phyloP scores from a whole-genome alignment of 108 stramenopile species.

The Mayamaea pseudoterrestris region DNA sequence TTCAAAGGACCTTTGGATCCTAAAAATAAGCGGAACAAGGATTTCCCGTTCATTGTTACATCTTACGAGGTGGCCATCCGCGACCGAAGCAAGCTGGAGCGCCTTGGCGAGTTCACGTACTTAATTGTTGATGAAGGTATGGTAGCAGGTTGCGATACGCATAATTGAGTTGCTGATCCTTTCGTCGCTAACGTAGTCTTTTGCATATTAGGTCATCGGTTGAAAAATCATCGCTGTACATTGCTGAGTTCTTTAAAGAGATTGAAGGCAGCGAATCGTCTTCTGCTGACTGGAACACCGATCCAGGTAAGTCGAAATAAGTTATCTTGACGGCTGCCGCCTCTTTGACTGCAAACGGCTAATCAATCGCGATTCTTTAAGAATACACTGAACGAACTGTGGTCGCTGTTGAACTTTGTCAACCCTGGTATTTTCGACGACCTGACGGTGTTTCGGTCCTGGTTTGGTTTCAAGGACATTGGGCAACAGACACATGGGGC shows the following conservation, averaged over 20 bases:
- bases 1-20: constrained; percentile 56
- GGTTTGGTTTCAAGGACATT: constrained; percentile 97
- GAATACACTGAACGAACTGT: constrained; percentile 88
- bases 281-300: constrained; percentile 97
- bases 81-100: constrained; percentile 63
- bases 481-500: constrained; percentile 78
- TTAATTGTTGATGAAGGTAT: constrained; percentile 97
- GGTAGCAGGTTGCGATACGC: too few species aligned
- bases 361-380: too few species aligned
- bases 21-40: constrained; percentile 35
- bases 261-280: constrained; percentile 69
- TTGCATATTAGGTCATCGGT: too few species aligned
- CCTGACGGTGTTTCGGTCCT: constrained; percentile 89
- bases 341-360: too few species aligned
- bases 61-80: constrained; percentile 90
- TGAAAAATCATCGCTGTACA: constrained; percentile 94
- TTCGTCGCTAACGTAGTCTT: too few species aligned
- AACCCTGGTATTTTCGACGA: constrained; percentile 98
- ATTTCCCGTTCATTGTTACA: constrained; percentile 90
- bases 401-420: constrained; percentile 97
- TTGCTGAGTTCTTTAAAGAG: constrained; percentile 85
- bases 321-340: too few species aligned
- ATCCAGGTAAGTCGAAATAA: too few species aligned
- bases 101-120: constrained; percentile 74
- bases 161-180: too few species aligned